Evolutionary conservation across 192 early-diverging fungal genomes (phyloP).

Genomic region (Gonapodya prolifera): DNA sequence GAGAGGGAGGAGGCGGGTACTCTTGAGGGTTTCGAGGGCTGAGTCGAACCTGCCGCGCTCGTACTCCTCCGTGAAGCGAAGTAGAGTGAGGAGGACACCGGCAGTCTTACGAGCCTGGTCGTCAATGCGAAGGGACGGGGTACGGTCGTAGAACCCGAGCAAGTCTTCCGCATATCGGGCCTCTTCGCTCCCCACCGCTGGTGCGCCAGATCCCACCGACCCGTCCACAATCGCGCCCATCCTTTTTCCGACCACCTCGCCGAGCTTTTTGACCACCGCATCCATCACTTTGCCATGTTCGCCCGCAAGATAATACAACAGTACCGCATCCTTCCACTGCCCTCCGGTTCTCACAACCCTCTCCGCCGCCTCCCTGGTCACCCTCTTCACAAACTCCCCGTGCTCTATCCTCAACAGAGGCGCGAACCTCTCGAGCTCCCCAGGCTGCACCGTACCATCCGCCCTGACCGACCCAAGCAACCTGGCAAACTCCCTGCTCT

Average conservation of each 20-base stretch:
- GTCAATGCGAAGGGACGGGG: not conserved
- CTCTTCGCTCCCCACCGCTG: not conserved
- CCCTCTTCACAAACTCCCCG: constrained; percentile 48
- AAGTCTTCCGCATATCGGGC: not conserved
- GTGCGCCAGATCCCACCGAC: not conserved
- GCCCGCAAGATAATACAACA: constrained; percentile 63
- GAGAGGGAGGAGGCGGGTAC: not conserved
- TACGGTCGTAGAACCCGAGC: not conserved
- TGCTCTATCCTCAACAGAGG: constrained; percentile 44
- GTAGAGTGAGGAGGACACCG: not conserved
- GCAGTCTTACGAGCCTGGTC: not conserved
- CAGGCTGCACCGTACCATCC: constrained; percentile 29
- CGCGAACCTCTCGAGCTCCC: constrained; percentile 55
- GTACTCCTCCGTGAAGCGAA: not conserved
- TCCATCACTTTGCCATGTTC: constrained; percentile 61
- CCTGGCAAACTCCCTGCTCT: constrained; percentile 38
- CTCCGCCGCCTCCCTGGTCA: constrained; percentile 56
- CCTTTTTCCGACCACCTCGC: constrained; percentile 24
- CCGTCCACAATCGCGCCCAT: not conserved
- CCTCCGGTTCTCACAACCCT: constrained; percentile 51
- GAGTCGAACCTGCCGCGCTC: not conserved
- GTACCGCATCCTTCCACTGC: constrained; percentile 54
- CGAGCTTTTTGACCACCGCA: constrained; percentile 53
- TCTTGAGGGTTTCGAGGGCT: not conserved
- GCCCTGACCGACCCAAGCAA: constrained; percentile 38